phyloP scores from a whole-genome alignment of 2,329 filamentous ascomycete genomes.

The Coniochaeta sp. region DNA sequence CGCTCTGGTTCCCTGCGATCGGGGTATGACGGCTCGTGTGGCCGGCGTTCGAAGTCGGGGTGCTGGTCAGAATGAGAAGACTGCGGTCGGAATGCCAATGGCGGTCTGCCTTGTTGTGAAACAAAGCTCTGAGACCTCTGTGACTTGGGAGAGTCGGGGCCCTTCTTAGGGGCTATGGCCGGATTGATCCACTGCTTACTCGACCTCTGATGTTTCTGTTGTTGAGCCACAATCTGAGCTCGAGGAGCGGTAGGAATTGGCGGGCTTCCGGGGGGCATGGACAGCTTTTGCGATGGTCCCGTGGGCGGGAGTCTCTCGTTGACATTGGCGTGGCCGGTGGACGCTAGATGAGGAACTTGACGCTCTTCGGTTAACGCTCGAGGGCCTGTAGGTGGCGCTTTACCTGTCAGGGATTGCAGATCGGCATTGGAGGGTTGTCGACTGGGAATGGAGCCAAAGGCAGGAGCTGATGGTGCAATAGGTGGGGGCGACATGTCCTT shows the following conservation, averaged over 20 bases:
- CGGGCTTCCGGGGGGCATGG: conserved; percentile 34
- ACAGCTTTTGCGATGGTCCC: conserved; percentile 34
- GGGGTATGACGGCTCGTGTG: not conserved
- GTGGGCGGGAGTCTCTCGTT: conserved; percentile 32
- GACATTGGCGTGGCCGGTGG: conserved; percentile 24
- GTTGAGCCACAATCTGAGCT: conserved; percentile 28
- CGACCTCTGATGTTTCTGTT: conserved; percentile 39
- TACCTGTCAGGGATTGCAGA: conserved; percentile 30
- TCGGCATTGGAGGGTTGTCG: conserved; percentile 31
- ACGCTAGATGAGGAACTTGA: not conserved
- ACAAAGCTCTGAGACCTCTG: conserved; percentile 43
- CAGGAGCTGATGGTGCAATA: conserved; percentile 49
- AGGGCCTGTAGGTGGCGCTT: conserved; percentile 46
- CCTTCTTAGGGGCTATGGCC: conserved; percentile 37
- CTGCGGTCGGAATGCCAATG: conserved; percentile 25
- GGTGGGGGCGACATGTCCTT: conserved; percentile 52
- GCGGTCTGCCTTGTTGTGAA: conserved; percentile 28
- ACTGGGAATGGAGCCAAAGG: conserved; percentile 48
- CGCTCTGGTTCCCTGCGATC: conserved; percentile 1
- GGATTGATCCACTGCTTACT: conserved; percentile 57
- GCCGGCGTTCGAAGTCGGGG: conserved; percentile 29
- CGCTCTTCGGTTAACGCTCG: conserved; percentile 44
- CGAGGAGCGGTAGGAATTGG: conserved; percentile 48
- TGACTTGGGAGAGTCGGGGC: conserved; percentile 45
- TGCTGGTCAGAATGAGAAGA: conserved; percentile 30